These are phyloP conservation scores for Esteya vermicola DNA, from an alignment of 2,329 filamentous ascomycete species.

Conservation along the genomic window DNA sequence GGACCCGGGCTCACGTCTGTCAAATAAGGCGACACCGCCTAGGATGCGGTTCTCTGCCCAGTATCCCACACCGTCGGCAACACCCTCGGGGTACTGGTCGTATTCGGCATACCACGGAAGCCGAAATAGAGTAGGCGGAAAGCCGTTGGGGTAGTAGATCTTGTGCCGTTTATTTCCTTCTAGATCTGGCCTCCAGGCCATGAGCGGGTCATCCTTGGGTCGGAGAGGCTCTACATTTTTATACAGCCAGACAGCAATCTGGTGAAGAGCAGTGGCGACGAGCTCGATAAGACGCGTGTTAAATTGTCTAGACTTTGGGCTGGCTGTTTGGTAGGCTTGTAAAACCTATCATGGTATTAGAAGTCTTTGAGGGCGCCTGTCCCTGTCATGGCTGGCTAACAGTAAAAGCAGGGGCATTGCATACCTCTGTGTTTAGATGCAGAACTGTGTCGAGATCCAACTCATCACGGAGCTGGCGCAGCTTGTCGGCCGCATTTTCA, in stretches of 20 bases:
- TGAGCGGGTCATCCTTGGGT: conserved; percentile 13
- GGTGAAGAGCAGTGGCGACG: conserved; percentile 15
- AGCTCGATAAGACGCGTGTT: conserved; percentile 18
- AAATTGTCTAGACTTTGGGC: conserved; percentile 14
- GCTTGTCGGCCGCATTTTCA: too few relatives aligned
- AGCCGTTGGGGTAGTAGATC: conserved; percentile 1
- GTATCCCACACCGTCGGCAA: conserved; percentile 16
- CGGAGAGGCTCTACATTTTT: conserved; percentile 8
- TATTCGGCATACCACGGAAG: conserved; percentile 14
- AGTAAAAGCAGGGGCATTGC: too few relatives aligned
- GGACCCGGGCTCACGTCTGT: conserved; percentile 4
- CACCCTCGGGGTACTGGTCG: conserved; percentile 16
- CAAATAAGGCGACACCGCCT: conserved; percentile 14
- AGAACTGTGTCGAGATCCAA: too few relatives aligned
- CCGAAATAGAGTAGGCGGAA: conserved; percentile 14
- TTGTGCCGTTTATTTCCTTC: conserved; percentile 1
- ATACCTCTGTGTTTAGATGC: too few relatives aligned
- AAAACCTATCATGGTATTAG: conserved; percentile 1
- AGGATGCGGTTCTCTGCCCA: conserved; percentile 16
- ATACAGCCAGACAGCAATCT: conserved; percentile 15
- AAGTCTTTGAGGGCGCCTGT: too few relatives aligned
- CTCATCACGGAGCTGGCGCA: too few relatives aligned
- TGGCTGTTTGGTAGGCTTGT: conserved; percentile 11
- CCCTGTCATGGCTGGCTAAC: too few relatives aligned
- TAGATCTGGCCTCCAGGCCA: conserved; percentile 11